Evolutionary conservation across 495 filamentous ascomycete species (phyloP).

Genomic region (Xylaria nigripes): DNA sequence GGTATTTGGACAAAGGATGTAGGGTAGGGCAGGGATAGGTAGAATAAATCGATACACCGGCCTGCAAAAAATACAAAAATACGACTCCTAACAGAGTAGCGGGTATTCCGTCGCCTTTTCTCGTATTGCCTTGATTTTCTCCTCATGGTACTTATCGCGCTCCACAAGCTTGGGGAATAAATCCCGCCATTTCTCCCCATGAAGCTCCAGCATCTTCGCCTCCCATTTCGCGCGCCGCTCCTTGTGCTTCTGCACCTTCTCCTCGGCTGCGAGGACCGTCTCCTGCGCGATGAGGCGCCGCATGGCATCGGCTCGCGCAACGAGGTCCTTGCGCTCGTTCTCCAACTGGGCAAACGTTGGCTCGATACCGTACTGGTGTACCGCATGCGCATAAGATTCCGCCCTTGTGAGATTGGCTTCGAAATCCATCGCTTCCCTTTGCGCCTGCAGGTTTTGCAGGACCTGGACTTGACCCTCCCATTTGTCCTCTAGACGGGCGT

Average conservation of each 20-base stretch:
- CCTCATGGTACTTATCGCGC: background rate
- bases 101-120: background rate
- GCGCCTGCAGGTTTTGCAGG: background rate
- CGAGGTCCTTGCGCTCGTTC: constrained; percentile 21
- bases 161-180: background rate
- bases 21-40: no score
- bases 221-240: constrained; percentile 14
- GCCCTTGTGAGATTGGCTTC: no score
- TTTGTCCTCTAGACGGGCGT: constrained; percentile 49
- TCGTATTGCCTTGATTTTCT: background rate
- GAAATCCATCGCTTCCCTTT: no score
- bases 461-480: constrained; percentile 37
- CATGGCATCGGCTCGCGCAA: constrained; percentile 38
- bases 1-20: no score
- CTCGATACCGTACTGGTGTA: constrained; percentile 9
- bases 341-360: constrained; percentile 7
- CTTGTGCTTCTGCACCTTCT: constrained; percentile 22
- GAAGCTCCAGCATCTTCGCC: constrained; percentile 9
- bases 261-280: constrained; percentile 33
- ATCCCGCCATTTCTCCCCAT: constrained; percentile 14
- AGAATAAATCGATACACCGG: no score
- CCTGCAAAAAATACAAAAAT: no score
- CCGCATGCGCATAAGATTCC: constrained; percentile 3
- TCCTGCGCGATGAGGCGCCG: constrained; percentile 41
- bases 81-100: no score